Conservation (phyloP, 2,329 filamentous ascomycete genomes). For the Hyphodiscus sp. region DNA sequence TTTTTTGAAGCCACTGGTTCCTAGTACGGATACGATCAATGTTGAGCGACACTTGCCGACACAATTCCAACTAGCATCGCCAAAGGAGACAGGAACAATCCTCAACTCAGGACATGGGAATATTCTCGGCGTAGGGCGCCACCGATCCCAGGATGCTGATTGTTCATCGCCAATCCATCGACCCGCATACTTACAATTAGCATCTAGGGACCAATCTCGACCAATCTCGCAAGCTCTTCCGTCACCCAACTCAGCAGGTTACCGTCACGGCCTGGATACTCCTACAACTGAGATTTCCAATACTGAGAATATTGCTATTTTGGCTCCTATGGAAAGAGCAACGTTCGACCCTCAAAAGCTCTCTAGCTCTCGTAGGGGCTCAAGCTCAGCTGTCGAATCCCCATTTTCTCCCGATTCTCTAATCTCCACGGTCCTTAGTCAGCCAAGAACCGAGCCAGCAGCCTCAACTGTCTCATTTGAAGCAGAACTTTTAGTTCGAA, state of each 20-base stretch:
- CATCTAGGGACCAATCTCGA: slow-evolving; percentile 3
- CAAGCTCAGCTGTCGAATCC: slow-evolving; percentile 1
- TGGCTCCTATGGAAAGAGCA: no score
- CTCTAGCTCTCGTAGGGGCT: no score
- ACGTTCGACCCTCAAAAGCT: no score
- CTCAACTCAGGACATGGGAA: slow-evolving; percentile 14
- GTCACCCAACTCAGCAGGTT: slow-evolving; percentile 19
- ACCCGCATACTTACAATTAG: slow-evolving; percentile 5
- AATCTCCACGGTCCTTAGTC: background rate
- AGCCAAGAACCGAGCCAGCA: slow-evolving; percentile 9
- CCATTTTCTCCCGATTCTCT: slow-evolving; percentile 14
- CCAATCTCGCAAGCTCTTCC: slow-evolving; percentile 14
- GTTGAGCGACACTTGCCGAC: slow-evolving; percentile 33
- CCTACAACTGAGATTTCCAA: background rate
- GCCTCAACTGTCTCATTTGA: slow-evolving; percentile 19
- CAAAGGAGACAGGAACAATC: slow-evolving; percentile 26
- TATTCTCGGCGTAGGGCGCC: slow-evolving; percentile 8
- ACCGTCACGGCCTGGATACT: slow-evolving; percentile 1
- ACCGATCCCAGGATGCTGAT: slow-evolving; percentile 8
- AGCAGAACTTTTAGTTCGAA: slow-evolving; percentile 7
- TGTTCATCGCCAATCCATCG: slow-evolving; percentile 9
- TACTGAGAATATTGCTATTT: background rate
- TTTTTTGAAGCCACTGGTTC: slow-evolving; percentile 31
- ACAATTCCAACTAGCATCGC: slow-evolving; percentile 31
- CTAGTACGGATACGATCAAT: slow-evolving; percentile 33